Conservation (phyloP, 257 asterid species). For the Solanum microdontum region DNA sequence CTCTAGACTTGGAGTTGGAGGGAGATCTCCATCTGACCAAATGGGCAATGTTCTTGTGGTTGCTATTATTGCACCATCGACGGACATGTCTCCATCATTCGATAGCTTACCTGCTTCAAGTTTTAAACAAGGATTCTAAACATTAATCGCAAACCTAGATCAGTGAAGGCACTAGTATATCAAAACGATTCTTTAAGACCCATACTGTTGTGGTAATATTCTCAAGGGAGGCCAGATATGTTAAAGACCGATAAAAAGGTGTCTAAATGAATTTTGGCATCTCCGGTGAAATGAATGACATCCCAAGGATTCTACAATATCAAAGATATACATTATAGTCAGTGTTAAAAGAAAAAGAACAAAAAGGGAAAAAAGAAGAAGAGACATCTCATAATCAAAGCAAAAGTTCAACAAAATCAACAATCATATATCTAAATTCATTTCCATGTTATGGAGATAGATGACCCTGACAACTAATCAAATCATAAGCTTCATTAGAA, state of each 20-base stretch:
- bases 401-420: not conserved
- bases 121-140: conserved; percentile 6
- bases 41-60: conserved; percentile 92
- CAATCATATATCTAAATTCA: not conserved
- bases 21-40: conserved; percentile 87
- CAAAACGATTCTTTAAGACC: not conserved
- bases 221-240: conserved; percentile 79
- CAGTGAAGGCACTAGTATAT: conserved; percentile 1
- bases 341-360: not conserved
- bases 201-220: conserved; percentile 76
- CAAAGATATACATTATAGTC: not conserved
- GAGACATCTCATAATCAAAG: not conserved
- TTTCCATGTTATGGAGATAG: not conserved
- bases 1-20: conserved; percentile 78
- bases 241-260: conserved; percentile 85
- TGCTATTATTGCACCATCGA: conserved; percentile 89
- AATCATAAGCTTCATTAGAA: not conserved
- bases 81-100: conserved; percentile 36
- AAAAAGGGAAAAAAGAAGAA: not conserved
- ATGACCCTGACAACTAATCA: not conserved
- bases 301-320: conserved; percentile 93
- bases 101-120: conserved; percentile 60
- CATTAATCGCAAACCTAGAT: conserved; percentile 6
- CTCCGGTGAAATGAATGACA: conserved; percentile 72
- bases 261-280: conserved; percentile 61